Evolutionary conservation across 306 rosid genomes (phyloP).

Genomic region (Inga laurina): DNA sequence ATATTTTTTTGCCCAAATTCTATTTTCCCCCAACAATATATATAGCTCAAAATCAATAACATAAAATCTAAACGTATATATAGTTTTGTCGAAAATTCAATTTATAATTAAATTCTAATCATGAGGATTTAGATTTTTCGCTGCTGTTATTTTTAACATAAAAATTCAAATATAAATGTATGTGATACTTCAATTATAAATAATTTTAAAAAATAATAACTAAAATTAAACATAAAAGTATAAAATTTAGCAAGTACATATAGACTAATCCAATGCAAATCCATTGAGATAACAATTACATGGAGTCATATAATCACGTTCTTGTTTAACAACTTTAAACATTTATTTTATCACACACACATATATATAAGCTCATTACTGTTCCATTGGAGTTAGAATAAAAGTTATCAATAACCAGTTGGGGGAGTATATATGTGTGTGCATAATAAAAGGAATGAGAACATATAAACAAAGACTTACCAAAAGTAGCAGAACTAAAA

Average conservation of each 20-base stretch:
- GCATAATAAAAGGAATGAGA: not conserved
- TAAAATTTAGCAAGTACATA: not conserved
- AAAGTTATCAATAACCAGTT: not conserved
- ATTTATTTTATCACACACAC: too few relatives aligned
- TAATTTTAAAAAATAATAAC: too few relatives aligned
- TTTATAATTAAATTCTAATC: not conserved
- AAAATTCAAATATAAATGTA: not conserved
- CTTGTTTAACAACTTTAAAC: not conserved
- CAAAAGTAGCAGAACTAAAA: conserved; percentile 77
- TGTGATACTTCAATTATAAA: not conserved
- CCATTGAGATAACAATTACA: not conserved
- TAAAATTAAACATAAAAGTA: not conserved
- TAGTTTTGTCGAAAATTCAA: not conserved
- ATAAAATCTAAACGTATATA: too few relatives aligned
- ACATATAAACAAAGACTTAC: conserved; percentile 35
- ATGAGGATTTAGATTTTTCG: not conserved
- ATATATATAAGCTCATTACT: not conserved
- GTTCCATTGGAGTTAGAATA: not conserved
- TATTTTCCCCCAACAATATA: too few relatives aligned
- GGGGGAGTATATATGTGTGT: not conserved
- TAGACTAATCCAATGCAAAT: not conserved
- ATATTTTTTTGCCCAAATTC: not conserved
- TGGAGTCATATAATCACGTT: not conserved
- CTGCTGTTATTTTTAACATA: not conserved
- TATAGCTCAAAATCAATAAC: not conserved